phyloP scores from a whole-genome alignment of 176 grass and related monocot genomes.

The Cenchrus fungigraminus region DNA sequence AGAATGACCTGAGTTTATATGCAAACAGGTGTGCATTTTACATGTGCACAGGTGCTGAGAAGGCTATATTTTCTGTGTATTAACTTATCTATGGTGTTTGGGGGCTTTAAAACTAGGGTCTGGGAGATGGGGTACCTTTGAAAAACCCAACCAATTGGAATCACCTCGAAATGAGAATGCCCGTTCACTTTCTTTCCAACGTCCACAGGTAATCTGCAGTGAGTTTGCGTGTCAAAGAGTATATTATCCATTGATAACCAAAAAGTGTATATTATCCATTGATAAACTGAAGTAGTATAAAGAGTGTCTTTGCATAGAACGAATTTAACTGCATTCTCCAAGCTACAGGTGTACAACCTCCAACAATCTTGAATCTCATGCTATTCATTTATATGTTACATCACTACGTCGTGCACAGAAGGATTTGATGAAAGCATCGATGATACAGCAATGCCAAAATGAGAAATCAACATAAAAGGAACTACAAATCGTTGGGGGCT shows the following conservation, averaged over 20 bases:
- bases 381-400: not conserved
- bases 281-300: not conserved
- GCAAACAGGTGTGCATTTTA: not conserved
- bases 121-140: conserved; percentile 54
- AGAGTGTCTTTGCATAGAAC: not conserved
- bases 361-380: not conserved
- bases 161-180: conserved; percentile 89
- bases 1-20: not conserved
- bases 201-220: conserved; percentile 79
- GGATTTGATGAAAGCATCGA: not conserved
- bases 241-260: too few relatives aligned
- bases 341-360: not conserved
- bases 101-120: not conserved
- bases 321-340: conserved; percentile 13
- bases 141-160: conserved; percentile 90
- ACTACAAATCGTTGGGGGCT: not conserved
- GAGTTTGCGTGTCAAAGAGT: conserved; percentile 18
- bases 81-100: too few relatives aligned
- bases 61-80: not conserved
- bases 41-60: not conserved
- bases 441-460: conserved; percentile 3
- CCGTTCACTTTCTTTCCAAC: conserved; percentile 62
- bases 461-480: not conserved
- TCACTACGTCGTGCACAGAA: conserved; percentile 1
- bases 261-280: too few relatives aligned